Base-by-base conservation (phyloP, 768 basidiomycete species). In the Cubamyces sp. region DNA sequence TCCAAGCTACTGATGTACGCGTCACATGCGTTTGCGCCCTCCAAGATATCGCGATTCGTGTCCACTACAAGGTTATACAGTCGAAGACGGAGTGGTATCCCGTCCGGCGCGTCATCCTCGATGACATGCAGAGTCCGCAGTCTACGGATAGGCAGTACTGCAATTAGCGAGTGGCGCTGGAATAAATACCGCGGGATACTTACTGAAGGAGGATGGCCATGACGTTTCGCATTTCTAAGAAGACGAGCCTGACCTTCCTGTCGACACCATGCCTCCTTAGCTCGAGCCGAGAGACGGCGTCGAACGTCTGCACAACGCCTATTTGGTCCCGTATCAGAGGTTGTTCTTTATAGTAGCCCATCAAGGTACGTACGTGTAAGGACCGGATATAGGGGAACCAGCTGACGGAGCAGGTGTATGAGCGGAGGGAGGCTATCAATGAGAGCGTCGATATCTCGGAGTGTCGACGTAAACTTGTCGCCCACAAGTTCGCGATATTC, bases 191-290 rank as follows among this genome's bases (percentile, higher is more conserved):
- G 1, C 16, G 25, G 1, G n/a, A 25, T 37, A 34, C 81, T 9
- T 56, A 80, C 81, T 82, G 76, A 21, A 82, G 74, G n/a, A 84
- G 76, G 1, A 74, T 74, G 16, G 68, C 61, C 77, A 85, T 81
- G 74, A 81, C 76, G 54, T 83, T 77, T 59, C 76, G 77, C 82
- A 85, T 85, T 61, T 82, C 78, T 14, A 79, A 70, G 42, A 80
- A 80, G 7, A 86, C 71, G 5, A 76, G 71, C 2, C 79, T 62
- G 9, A 84, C 76, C 59, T 82, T 82, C 50, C 75, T 77, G 58
- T 84, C 79, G 59, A 85, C 84, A 28, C 82, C 81, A 30, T 80
- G 74, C 23, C 83, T 74, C 5, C 78, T 79, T 58, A 80, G 57
- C 59, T 84, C 82, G 42, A 84, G 71, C 15, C 77, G 76, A 25